Base-by-base conservation (phyloP, 768 basidiomycete species). In the Suillus decipiens region DNA sequence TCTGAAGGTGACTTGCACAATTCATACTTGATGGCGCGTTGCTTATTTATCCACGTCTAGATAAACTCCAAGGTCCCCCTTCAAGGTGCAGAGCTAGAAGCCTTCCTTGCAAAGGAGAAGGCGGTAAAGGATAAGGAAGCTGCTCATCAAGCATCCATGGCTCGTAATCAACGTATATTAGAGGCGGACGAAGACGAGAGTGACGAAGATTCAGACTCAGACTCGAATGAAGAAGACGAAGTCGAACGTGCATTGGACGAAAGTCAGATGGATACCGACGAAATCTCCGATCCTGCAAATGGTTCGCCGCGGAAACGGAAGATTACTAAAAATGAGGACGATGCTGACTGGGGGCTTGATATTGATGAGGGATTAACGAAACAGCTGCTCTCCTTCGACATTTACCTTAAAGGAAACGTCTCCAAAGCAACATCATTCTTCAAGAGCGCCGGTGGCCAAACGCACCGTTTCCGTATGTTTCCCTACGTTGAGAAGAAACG, bases 331-430 rank as follows among this genome's bases (percentile, higher is more conserved):
- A 76, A 72, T 19, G 75, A 79, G 24, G 88, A 88, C 63, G 82
- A 79, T 8, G 73, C 77, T 24, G 90, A 89, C 70, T 93, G 90
- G 89, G 82, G 80, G 36, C 73, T 90, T 64, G 91, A 93, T 66
- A 84, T 84, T 48, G 93, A 94, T 64, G 92, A 95, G 63, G 86
- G 87, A 2, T 70, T 87, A 60, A 87, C 88, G 15, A 89, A 86
- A 68, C 88, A 90, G 45, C 76, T 90, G 60, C 77, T 96, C 43
- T 96, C 93, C 1, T 99, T 92, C 69, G 97, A 99, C 75, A 97
- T 99, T 67, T 99, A 94, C 74, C 83, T 99, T 64, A 97, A 96
- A 74, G 96, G 96, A n/a, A 95, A 96, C 66, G 92, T 95, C 53
- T 89, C 91, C 33, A 90, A 92, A 67, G 81, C 90, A 31, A 91